Evolutionary conservation across 495 filamentous ascomycete species (phyloP).

Genomic region (Aspergillus egyptiacus): DNA sequence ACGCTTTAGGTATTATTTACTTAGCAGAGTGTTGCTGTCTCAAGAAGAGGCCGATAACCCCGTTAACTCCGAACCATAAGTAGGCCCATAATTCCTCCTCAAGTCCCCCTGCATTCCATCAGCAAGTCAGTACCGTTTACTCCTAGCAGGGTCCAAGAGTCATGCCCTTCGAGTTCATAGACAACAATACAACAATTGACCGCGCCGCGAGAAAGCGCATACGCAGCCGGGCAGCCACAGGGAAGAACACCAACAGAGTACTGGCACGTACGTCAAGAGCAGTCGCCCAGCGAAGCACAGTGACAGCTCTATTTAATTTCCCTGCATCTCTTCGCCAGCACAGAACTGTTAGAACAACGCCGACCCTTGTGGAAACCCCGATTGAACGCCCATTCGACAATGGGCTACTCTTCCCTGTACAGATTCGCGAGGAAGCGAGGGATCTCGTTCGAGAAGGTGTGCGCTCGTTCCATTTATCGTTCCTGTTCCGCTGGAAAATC

Average conservation of each 20-base stretch:
- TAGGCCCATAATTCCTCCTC: not conserved
- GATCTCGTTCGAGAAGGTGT: conserved; percentile 1
- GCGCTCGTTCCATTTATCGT: too few relatives aligned
- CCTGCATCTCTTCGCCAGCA: not conserved
- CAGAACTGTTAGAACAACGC: not conserved
- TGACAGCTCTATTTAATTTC: not conserved
- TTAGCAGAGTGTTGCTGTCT: too few relatives aligned
- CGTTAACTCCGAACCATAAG: conserved; percentile 2
- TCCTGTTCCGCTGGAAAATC: not conserved
- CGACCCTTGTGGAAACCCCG: not conserved
- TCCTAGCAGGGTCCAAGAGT: too few relatives aligned
- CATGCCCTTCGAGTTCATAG: not conserved
- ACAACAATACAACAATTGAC: not conserved
- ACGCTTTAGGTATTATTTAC: too few relatives aligned
- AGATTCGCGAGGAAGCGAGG: not conserved
- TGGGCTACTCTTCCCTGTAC: not conserved
- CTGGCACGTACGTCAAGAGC: not conserved
- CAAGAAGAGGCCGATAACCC: conserved; percentile 3
- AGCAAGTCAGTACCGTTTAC: too few relatives aligned
- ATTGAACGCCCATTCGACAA: not conserved
- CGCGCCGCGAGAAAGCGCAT: not conserved
- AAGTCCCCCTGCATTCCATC: too few relatives aligned
- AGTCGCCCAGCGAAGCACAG: not conserved
- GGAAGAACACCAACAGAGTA: not conserved
- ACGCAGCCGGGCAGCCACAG: not conserved